Percentiles rank a stretch among this genome's conserved stretches.
Evolutionary conservation across 176 grass and related monocot genomes (phyloP).

Genomic region (Hordeum vulgare): MorexV3_pseudomolecules_assembly NC_058518.1:505304257-505304756

Average conservation of each 20-base stretch:
- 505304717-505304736: not conserved
- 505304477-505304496: not conserved
- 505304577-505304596: not conserved
- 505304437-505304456: too few species aligned
- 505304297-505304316: too few species aligned
- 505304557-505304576: not conserved
- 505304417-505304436: too few species aligned
- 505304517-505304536: not conserved
- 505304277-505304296: too few species aligned
- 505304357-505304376: too few species aligned
- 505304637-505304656: not conserved
- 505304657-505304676: too few species aligned
- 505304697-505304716: conserved; percentile 8
- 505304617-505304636: not conserved
- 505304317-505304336: too few species aligned
- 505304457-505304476: too few species aligned
- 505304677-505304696: not conserved
- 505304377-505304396: too few species aligned
- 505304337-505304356: too few species aligned
- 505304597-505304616: not conserved
- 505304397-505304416: too few species aligned
- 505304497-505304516: not conserved
- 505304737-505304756: not conserved
- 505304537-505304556: not conserved
- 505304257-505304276: too few species aligned